Percentiles rank a stretch among this genome's conserved stretches.
Evolutionary conservation across 345 rosid genomes (phyloP).

Genomic region (Schrenkiella parvula): DNA sequence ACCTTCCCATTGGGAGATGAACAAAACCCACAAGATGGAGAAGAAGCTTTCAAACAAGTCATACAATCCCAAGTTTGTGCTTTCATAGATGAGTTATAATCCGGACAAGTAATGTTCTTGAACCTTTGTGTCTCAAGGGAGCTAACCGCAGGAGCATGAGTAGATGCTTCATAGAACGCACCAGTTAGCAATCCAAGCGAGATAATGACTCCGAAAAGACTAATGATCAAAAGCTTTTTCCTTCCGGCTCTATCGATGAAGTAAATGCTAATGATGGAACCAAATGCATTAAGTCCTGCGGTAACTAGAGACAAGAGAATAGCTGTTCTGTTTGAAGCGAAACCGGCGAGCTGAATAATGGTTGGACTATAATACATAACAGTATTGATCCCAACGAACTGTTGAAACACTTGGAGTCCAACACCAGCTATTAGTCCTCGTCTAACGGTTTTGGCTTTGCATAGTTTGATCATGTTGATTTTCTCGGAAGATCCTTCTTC

Average conservation of each 20-base stretch:
- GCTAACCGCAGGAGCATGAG: constrained; percentile 55
- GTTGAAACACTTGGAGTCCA: constrained; percentile 82
- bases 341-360: constrained; percentile 77
- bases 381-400: constrained; percentile 86
- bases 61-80: constrained; percentile 61
- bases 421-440: constrained; percentile 84
- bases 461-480: constrained; percentile 49
- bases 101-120: constrained; percentile 50
- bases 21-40: constrained; percentile 74
- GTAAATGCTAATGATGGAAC: constrained; percentile 66
- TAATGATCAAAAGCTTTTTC: constrained; percentile 66
- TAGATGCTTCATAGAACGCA: constrained; percentile 52
- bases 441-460: constrained; percentile 59
- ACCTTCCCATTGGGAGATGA: constrained; percentile 63
- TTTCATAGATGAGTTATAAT: constrained; percentile 32
- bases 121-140: constrained; percentile 39
- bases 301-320: constrained; percentile 68
- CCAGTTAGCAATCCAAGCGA: constrained; percentile 62
- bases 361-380: constrained; percentile 94
- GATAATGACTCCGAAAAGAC: constrained; percentile 55
- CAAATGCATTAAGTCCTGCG: constrained; percentile 67
- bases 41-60: constrained; percentile 66
- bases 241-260: constrained; percentile 77
- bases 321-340: constrained; percentile 81
- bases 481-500: constrained; percentile 55